Base-by-base conservation (phyloP, 2,329 filamentous ascomycete species). In the Clonostachys sp. region DNA sequence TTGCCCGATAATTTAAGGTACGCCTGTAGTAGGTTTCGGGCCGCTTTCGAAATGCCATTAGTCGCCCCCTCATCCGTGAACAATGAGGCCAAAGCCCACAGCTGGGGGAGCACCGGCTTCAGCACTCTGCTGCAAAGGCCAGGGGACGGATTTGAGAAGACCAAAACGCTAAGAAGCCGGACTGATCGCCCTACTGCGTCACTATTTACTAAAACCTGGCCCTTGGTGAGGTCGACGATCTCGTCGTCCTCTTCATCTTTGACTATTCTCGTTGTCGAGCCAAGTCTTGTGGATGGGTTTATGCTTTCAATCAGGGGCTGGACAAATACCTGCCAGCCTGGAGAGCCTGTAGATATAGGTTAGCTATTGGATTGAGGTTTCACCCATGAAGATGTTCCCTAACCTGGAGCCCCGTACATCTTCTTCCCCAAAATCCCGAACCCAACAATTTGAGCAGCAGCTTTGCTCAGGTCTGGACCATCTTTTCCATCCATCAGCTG, bases 351-450 rank as follows among this genome's bases (percentile, higher is more conserved):
- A 12, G 33, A 12, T 17, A n/a, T 35, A 18, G 35, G 36, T 39
- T 18, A 39, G 36, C 12, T 39, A 8, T 5, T 18, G 14, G 6
- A 39, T 12, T n/a, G 7, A 39, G 14, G 4, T 39, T 39, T 39
- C 12, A 39, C 14, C 14, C 36, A 39, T 18, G 36, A 39, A n/a
- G 36, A n/a, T 39, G 18, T 18, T n/a, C 5, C 18, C 39, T 47
- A 56, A 66, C 82, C 83, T 44, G 83, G 84, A 7, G 83, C 82
- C 12, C 86, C 86, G 45, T 74, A 80, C 24, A 77, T 70, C 55
- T 75, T 84, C 49, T 77, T 80, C 4, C 83, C 84, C 9, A 89
- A 61, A 16, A 89, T 80, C 0, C 86, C 84, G 56, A 80, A 85
- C 2, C 66, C 66, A 6, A 69, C 60, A 35, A 69, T 57, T 44